phyloP scores from a whole-genome alignment of 2,329 filamentous ascomycete species.

The Aspergillus sp. region DNA sequence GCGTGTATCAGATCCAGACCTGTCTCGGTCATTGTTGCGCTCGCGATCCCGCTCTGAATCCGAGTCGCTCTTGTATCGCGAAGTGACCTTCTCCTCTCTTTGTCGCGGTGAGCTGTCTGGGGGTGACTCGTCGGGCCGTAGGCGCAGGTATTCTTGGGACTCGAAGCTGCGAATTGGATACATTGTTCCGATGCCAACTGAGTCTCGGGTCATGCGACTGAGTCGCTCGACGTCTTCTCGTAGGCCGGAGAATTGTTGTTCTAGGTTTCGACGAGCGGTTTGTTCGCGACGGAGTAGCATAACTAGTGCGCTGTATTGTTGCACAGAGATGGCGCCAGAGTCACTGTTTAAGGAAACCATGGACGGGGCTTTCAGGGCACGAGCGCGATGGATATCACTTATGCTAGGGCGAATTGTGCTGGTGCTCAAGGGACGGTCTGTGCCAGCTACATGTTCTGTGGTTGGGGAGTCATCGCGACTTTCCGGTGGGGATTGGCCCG shows the following conservation, averaged over 20 bases:
- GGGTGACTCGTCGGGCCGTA: slow-evolving; percentile 25
- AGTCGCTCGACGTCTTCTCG: slow-evolving; percentile 43
- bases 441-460: slow-evolving; percentile 10
- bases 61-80: slow-evolving; percentile 26
- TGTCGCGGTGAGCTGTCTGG: slow-evolving; percentile 16
- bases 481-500: slow-evolving; percentile 12
- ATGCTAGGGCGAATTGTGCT: slow-evolving; percentile 35
- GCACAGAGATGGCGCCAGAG: slow-evolving; percentile 40
- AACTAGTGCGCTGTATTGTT: slow-evolving; percentile 49
- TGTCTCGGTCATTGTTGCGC: slow-evolving; percentile 18
- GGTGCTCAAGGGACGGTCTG: slow-evolving; percentile 29
- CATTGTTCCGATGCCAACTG: slow-evolving; percentile 32
- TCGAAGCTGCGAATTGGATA: slow-evolving; percentile 34
- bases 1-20: slow-evolving; percentile 9
- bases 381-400: slow-evolving; percentile 28
- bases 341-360: slow-evolving; percentile 31
- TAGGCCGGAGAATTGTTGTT: slow-evolving; percentile 44
- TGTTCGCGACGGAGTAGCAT: slow-evolving; percentile 49
- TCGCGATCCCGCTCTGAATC: slow-evolving; percentile 1
- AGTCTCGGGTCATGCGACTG: slow-evolving; percentile 30
- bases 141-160: slow-evolving; percentile 32
- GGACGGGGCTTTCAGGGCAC: slow-evolving; percentile 27
- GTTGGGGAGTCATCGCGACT: slow-evolving; percentile 5
- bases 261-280: slow-evolving; percentile 45
- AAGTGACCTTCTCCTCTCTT: slow-evolving; percentile 15